Base-by-base conservation (phyloP, 2,329 filamentous ascomycete species). In the Juglanconis sp. region DNA sequence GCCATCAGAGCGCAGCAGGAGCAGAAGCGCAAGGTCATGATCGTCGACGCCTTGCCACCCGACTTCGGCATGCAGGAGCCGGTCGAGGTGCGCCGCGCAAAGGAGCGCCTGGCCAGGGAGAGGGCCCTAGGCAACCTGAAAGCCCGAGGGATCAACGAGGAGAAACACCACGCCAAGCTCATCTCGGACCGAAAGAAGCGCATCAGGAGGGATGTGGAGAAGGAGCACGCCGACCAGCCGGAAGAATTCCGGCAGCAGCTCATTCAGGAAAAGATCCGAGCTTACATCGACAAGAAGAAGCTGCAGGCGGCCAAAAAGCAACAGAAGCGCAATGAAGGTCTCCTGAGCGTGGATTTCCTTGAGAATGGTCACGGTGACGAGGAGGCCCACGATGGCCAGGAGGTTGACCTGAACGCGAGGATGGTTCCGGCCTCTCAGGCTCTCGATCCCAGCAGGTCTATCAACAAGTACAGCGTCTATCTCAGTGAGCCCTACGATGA, bases 381-480 rank as follows among this genome's bases (percentile, higher is more conserved):
- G 3, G n/a, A 36, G 15, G 24, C 42, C 30, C 15, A 13, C 5
- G 10, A 38, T 10, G n/a, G 31, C 17, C 11, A 40, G 30, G 36
- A 17, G 11, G 15, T 17, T 13, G 24, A 35, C 17, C 31, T 13
- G 11, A 49, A n/a, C 10, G 32, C 15, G n/a, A 44, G 30, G 13
- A 40, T 6, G 10, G 31, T 60, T 1, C 57, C 61, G 8, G 36
- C 59, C 4, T 42, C 36, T 4, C 31, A 63, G 11, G 61, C 61
- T 5, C 44, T 63, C 3, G 31, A 57, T 32, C 53, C 57, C 4
- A 53, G 42, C 10, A 40, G 42, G 31, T 49, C 35, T 4, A 57
- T 60, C 10, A 42, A 49, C 3, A 5, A 46, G 24, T 63, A 60
- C 30, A 38, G 24, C 5, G 61, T 63, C 6, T 57, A 54, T 11